Evolutionary conservation across 192 early-diverging fungal genomes (phyloP).

Genomic region (Coemansia sp.): DNA sequence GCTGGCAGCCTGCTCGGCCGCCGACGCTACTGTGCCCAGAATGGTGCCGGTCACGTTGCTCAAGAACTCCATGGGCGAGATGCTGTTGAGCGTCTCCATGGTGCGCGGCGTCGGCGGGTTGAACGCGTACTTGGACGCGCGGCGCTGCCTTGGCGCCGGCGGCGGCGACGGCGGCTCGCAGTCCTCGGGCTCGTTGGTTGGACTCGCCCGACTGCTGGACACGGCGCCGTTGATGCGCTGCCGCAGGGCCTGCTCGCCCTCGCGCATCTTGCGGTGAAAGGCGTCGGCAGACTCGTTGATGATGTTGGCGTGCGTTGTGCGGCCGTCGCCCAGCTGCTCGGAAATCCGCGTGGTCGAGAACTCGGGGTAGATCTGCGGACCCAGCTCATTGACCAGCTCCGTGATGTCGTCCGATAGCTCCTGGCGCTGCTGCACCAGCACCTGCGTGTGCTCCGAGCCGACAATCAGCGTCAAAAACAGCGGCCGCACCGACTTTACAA

Average conservation of each 20-base stretch:
- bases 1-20: background rate
- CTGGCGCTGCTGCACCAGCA: slow-evolving; percentile 64
- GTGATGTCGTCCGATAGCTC: slow-evolving; percentile 75
- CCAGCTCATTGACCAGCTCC: slow-evolving; percentile 78
- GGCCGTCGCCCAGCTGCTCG: slow-evolving; percentile 18
- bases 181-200: background rate
- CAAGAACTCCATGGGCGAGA: slow-evolving; percentile 53
- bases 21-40: background rate
- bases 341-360: slow-evolving; percentile 53
- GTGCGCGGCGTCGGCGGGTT: slow-evolving; percentile 51
- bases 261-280: slow-evolving; percentile 34
- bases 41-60: background rate
- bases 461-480: slow-evolving; percentile 69
- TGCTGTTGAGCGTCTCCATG: slow-evolving; percentile 45
- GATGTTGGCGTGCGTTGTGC: slow-evolving; percentile 17
- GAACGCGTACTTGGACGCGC: slow-evolving; percentile 37
- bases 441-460: slow-evolving; percentile 55
- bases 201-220: background rate
- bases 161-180: background rate
- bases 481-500: slow-evolving; percentile 78
- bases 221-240: slow-evolving; percentile 16
- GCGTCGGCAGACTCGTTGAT: slow-evolving; percentile 30
- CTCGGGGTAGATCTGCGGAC: slow-evolving; percentile 72
- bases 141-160: background rate
- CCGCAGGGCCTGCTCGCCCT: slow-evolving; percentile 35